Evolutionary conservation across 2,329 filamentous ascomycete genomes (phyloP).

Genomic region (Biscogniauxia marginata): DNA sequence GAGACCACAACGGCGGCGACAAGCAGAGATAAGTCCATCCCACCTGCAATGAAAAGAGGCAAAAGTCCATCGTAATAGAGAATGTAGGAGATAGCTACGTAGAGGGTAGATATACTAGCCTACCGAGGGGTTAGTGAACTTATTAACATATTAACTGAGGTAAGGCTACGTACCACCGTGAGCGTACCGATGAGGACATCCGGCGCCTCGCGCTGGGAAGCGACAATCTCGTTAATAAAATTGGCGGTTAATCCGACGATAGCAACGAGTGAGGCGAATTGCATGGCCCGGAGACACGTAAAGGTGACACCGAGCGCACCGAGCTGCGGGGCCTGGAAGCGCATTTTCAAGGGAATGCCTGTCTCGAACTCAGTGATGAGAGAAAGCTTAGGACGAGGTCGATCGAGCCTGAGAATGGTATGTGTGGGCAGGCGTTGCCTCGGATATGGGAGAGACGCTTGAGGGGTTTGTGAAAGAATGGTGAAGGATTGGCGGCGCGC

Average conservation of each 20-base stretch:
- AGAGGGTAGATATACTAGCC: constrained; percentile 77
- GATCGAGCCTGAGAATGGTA: constrained; percentile 34
- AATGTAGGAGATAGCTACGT: constrained; percentile 76
- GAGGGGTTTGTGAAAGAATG: constrained; percentile 33
- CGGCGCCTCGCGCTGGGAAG: constrained; percentile 63
- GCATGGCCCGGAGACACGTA: constrained; percentile 67
- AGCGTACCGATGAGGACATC: constrained; percentile 75
- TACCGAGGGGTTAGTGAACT: constrained; percentile 36
- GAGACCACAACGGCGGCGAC: constrained; percentile 77
- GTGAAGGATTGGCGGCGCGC: constrained; percentile 28
- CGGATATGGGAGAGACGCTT: constrained; percentile 39
- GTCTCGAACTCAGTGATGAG: constrained; percentile 38
- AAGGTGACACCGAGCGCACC: constrained; percentile 79
- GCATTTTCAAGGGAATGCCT: constrained; percentile 40
- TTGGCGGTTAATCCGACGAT: constrained; percentile 80
- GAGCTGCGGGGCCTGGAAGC: constrained; percentile 49
- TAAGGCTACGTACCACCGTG: constrained; percentile 63
- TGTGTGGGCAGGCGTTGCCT: constrained; percentile 41
- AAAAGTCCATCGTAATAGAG: constrained; percentile 76
- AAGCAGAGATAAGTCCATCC: constrained; percentile 66
- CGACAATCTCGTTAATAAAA: constrained; percentile 76
- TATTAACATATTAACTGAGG: not conserved
- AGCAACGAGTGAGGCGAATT: constrained; percentile 69
- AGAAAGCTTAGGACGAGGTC: constrained; percentile 40
- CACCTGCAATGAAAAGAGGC: constrained; percentile 67